Evolutionary conservation across 2,329 filamentous ascomycete genomes (phyloP).

Genomic region (Sclerotinia subarctica): DNA sequence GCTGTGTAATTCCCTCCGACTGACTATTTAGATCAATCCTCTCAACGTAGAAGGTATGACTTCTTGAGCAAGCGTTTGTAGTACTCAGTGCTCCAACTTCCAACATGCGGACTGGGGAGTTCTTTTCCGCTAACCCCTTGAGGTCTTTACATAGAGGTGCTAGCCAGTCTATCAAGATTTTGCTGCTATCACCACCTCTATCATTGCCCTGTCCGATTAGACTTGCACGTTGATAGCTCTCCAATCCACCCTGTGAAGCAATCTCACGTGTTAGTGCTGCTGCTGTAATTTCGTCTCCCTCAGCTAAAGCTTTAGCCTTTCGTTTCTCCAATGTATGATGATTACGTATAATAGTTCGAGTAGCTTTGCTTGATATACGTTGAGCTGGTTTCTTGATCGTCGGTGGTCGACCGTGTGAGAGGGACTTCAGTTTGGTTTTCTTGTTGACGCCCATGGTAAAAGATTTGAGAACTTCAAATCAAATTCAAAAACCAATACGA

Average conservation of each 20-base stretch:
- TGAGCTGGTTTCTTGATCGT: slow-evolving; percentile 45
- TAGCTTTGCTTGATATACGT: slow-evolving; percentile 63
- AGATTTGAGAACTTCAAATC: background rate
- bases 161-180: slow-evolving; percentile 62
- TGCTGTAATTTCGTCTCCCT: slow-evolving; percentile 51
- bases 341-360: slow-evolving; percentile 61
- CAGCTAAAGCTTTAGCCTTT: slow-evolving; percentile 52
- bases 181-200: slow-evolving; percentile 65
- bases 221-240: slow-evolving; percentile 64
- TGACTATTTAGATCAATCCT: slow-evolving; percentile 92
- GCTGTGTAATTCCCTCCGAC: slow-evolving; percentile 73
- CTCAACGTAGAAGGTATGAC: slow-evolving; percentile 66
- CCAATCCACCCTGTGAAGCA: slow-evolving; percentile 56
- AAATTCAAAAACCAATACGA: background rate
- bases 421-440: slow-evolving; percentile 47
- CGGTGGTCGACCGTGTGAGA: slow-evolving; percentile 55
- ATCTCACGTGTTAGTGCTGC: slow-evolving; percentile 52
- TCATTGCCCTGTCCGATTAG: slow-evolving; percentile 65
- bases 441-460: slow-evolving; percentile 44
- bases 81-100: slow-evolving; percentile 88
- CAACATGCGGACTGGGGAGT: slow-evolving; percentile 60
- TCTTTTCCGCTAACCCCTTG: slow-evolving; percentile 27
- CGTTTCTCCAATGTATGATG: slow-evolving; percentile 65
- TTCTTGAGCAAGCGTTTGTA: slow-evolving; percentile 77
- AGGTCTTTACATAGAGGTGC: slow-evolving; percentile 38